These are phyloP conservation scores for Saccharomyces paradoxus DNA, from an alignment of 805 yeast species.

Conservation along the genomic window DNA sequence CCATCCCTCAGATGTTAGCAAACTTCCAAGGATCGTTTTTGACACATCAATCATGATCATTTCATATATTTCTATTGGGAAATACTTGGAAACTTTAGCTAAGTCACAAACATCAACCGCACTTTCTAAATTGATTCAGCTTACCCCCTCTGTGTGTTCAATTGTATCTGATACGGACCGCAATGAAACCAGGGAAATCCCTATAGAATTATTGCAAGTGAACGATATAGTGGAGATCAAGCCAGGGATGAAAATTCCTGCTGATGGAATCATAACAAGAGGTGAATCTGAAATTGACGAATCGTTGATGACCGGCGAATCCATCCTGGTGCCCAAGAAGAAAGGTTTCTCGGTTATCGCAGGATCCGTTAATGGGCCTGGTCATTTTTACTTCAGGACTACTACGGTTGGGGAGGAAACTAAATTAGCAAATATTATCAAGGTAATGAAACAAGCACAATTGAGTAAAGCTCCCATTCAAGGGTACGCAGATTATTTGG, in stretches of 20 bases:
- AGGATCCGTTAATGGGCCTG: slow-evolving; percentile 82
- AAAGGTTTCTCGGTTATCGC: slow-evolving; percentile 66
- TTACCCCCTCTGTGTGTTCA: slow-evolving; percentile 71
- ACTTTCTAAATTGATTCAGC: slow-evolving; percentile 65
- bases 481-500: slow-evolving; percentile 74
- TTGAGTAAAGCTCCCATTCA: slow-evolving; percentile 85
- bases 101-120: slow-evolving; percentile 92
- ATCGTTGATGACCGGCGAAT: slow-evolving; percentile 86
- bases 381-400: slow-evolving; percentile 61
- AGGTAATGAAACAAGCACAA: slow-evolving; percentile 83
- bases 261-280: slow-evolving; percentile 73
- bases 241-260: slow-evolving; percentile 86
- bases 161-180: slow-evolving; percentile 41
- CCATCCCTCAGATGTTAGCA: slow-evolving; percentile 8
- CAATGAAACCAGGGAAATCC: slow-evolving; percentile 33
- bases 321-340: slow-evolving; percentile 60
- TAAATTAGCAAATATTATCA: slow-evolving; percentile 78
- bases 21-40: slow-evolving; percentile 65
- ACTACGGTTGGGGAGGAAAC: slow-evolving; percentile 73
- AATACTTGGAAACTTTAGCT: slow-evolving; percentile 84
- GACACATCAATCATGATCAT: slow-evolving; percentile 84
- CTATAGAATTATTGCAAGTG: slow-evolving; percentile 68
- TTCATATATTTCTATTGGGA: slow-evolving; percentile 79
- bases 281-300: slow-evolving; percentile 87
- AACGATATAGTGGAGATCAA: slow-evolving; percentile 68